A percentile compares a stretch with the other conserved stretches of the same genome.
These are phyloP conservation scores for Hydnum rufescens DNA, from an alignment of 768 basidiomycete genomes.

Conservation along the genomic window DNA sequence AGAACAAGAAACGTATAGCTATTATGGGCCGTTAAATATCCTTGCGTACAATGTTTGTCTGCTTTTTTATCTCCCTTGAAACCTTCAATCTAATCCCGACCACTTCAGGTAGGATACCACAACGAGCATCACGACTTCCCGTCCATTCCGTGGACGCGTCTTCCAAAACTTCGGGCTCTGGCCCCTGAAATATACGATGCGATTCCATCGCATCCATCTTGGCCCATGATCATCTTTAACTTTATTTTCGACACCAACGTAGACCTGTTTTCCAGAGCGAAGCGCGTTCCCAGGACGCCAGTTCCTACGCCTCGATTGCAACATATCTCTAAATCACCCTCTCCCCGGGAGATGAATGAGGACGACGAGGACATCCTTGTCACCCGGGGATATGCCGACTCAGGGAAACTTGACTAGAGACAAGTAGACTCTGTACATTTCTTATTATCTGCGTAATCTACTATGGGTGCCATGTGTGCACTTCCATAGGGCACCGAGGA, in stretches of 20 bases:
- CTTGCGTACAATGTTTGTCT: constrained; percentile 77
- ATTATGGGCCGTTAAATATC: constrained; percentile 80
- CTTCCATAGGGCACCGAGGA: too few species aligned
- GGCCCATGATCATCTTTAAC: constrained; percentile 87
- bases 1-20: constrained; percentile 89
- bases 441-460: too few species aligned
- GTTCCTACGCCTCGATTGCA: too few species aligned
- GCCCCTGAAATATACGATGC: constrained; percentile 86
- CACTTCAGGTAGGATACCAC: constrained; percentile 76
- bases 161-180: constrained; percentile 60
- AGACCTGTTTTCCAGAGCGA: constrained; percentile 75
- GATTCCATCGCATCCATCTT: constrained; percentile 71
- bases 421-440: too few species aligned
- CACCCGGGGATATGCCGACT: neutral
- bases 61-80: constrained; percentile 1
- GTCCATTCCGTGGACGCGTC: constrained; percentile 83
- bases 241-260: constrained; percentile 84
- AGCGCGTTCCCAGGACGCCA: constrained; percentile 17
- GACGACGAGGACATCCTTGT: neutral
- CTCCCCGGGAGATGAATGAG: neutral
- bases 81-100: constrained; percentile 1
- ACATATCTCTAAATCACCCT: neutral
- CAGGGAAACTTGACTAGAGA: neutral
- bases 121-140: constrained; percentile 99
- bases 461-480: too few species aligned